These are phyloP conservation scores for Tagetes patula DNA, from an alignment of 129 eudicot species.

Conservation along the genomic window DNA sequence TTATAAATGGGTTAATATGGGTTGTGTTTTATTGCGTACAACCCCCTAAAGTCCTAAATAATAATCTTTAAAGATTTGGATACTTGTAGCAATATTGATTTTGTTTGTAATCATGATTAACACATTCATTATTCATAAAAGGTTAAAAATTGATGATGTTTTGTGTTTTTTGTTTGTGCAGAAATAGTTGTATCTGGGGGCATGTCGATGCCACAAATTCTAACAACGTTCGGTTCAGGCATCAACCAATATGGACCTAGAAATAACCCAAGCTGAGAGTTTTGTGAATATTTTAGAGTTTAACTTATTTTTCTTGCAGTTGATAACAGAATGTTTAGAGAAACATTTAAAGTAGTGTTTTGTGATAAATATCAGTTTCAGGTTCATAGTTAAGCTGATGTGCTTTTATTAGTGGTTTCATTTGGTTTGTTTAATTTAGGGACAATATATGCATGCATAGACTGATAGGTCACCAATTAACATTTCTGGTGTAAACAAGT, in stretches of 20 bases:
- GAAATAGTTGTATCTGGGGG: conserved; percentile 93
- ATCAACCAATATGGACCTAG: conserved; percentile 52
- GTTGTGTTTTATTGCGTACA: neutral
- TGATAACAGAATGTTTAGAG: conserved; percentile 10
- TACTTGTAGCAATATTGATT: neutral
- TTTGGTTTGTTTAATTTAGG: neutral
- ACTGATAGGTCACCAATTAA: neutral
- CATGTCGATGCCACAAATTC: conserved; percentile 90
- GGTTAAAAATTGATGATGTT: neutral
- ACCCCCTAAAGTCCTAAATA: neutral
- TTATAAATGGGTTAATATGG: neutral
- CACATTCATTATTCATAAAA: neutral
- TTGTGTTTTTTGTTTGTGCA: conserved; percentile 38
- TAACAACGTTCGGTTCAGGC: conserved; percentile 63
- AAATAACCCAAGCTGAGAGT: conserved; percentile 44
- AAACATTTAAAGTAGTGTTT: conserved; percentile 18
- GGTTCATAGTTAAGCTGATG: conserved; percentile 13
- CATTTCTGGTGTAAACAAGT: no score
- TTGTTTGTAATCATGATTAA: neutral
- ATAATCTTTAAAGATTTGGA: neutral
- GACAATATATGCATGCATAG: conserved; percentile 4
- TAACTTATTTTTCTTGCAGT: conserved; percentile 24
- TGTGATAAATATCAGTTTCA: conserved; percentile 7
- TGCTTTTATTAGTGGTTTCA: conserved; percentile 17
- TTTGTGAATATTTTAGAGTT: conserved; percentile 30